Base-by-base conservation (phyloP, 208 protist species). In the Entamoeba dispar region DNA sequence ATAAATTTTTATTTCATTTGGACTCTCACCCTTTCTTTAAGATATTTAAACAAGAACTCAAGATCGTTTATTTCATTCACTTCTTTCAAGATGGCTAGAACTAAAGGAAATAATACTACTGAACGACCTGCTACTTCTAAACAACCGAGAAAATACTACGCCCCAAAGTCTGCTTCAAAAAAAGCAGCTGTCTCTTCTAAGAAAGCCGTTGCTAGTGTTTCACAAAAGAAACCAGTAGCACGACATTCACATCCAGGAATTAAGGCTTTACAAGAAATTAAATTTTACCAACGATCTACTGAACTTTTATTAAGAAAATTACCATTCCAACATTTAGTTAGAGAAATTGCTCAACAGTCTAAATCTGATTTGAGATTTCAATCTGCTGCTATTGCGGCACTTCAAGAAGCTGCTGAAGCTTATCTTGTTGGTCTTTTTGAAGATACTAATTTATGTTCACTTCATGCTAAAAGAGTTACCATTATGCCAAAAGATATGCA, bases 391-490 rank as follows among this genome's bases (percentile, higher is more conserved):
- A 27, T 92, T 17, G 91, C 47, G 22, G 55, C 55, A 7, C 94
- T 97, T 77, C 97, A 98, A 95, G 97, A 97, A 95, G 96, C 97
- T 47, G 96, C 97, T 57, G 97, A 98, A 95, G 93, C 97, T 31
- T 98, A 98, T 94, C 92, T 98, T 43, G 96, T 98, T 92, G 95
- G 94, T 93, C 94, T 98, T 55, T 97, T 98, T 91, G 97, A 97
- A 94, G 97, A 98, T 95, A 96, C 96, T 91, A 97, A 97, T 95
- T 95, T 97, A 12, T 96, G 96, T 92, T 96, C 96, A 91, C 95
- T 97, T 92, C 97, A 97, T 95, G 96, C 96, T 57, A 96, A 96
- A 93, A 95, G 97, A 92, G 96, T 97, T 73, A 97, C 96, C 49
- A 96, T 97, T 92, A 95, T 97, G 96, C 95, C 95, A n/a, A 96